Base-by-base conservation (phyloP, 2,329 filamentous ascomycete species). In the Aquanectria penicillioides region DNA sequence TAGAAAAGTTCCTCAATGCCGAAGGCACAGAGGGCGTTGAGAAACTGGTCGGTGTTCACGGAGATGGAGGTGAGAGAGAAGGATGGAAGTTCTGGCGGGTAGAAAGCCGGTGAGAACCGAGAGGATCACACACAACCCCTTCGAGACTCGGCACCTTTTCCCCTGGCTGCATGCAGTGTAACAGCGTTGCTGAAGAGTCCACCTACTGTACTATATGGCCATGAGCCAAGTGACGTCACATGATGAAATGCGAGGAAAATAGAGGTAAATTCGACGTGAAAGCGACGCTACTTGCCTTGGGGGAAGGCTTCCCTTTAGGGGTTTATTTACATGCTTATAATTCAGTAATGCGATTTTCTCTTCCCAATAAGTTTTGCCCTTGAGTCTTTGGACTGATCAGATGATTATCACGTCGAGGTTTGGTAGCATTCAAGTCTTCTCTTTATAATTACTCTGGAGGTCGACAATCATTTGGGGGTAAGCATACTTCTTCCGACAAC, bases 21-120 rank as follows among this genome's bases (percentile, higher is more conserved):
- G 86, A 93, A 50, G 94, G 92, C 1, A 90, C 89, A 31, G 90
- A 94, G 52, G 95, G 92, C 0, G 91, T 99, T 17, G 94, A 98
- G 76, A 84, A 85, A 68, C 80, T 99, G 34, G 94, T 97, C 1
- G 94, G 94, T 13, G 92, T 97, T 2, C 84, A 86, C 53, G 87
- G 87, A 4, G 82, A 86, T 20, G 82, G 80, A 1, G 89, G 90
- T 41, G 89, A 90, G 71, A 80, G 89, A 61, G 89, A 92, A 68
- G 91, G 91, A 3, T 95, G 92, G 92, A 94, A 94, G 73, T 95
- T 94, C 74, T 95, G 92, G 92, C 86, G 86, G 64, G 84, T 88
- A 26, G 85, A 88, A 69, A 81, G 76, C 65, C 73, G 65, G 43
- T 77, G 66, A 61, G 23, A 34, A 31, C 17, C n/a, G 26, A 36